Percentiles rank a stretch among this genome's conserved stretches.
These are phyloP conservation scores for Pythium phragmitis DNA, from an alignment of 352 stramenopile species.

Conservation along the genomic window DNA sequence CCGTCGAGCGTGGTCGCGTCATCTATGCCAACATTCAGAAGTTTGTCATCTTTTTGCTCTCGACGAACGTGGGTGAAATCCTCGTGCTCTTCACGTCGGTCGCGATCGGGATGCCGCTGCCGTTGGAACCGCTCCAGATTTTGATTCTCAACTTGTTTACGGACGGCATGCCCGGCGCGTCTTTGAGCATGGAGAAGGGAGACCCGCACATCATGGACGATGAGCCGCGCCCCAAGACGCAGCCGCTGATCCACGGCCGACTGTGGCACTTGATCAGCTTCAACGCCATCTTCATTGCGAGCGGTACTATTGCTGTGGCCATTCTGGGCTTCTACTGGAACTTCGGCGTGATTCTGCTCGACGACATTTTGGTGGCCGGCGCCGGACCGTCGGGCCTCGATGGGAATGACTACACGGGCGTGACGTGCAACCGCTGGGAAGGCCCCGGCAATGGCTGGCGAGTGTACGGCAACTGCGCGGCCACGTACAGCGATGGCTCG, in stretches of 20 bases:
- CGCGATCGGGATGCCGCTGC: constrained; percentile 60
- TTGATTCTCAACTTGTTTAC: constrained; percentile 99
- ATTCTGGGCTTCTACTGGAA: constrained; percentile 74
- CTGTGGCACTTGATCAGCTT: constrained; percentile 58
- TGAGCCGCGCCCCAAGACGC: constrained; percentile 50
- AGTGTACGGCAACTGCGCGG: constrained; percentile 54
- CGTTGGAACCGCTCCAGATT: constrained; percentile 96
- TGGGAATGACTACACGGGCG: constrained; percentile 48
- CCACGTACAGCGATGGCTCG: constrained; percentile 37
- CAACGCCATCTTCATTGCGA: constrained; percentile 55
- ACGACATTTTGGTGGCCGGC: constrained; percentile 57
- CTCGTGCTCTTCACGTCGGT: constrained; percentile 77
- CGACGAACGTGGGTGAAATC: constrained; percentile 96
- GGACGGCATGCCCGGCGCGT: constrained; percentile 84
- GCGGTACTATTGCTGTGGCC: constrained; percentile 45
- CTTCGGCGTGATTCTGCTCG: constrained; percentile 44
- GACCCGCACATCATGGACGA: constrained; percentile 67
- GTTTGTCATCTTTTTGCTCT: constrained; percentile 98
- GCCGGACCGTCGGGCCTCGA: constrained; percentile 39
- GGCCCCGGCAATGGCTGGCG: constrained; percentile 43
- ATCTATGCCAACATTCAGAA: constrained; percentile 99
- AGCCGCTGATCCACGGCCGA: constrained; percentile 53
- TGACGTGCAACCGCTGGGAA: constrained; percentile 59
- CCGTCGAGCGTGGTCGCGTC: constrained; percentile 29
- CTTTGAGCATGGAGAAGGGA: constrained; percentile 71